A percentile compares a stretch with the other conserved stretches of the same genome.
phyloP scores from a whole-genome alignment of 2,329 filamentous ascomycete genomes.

The Xylaria sp. region DNA sequence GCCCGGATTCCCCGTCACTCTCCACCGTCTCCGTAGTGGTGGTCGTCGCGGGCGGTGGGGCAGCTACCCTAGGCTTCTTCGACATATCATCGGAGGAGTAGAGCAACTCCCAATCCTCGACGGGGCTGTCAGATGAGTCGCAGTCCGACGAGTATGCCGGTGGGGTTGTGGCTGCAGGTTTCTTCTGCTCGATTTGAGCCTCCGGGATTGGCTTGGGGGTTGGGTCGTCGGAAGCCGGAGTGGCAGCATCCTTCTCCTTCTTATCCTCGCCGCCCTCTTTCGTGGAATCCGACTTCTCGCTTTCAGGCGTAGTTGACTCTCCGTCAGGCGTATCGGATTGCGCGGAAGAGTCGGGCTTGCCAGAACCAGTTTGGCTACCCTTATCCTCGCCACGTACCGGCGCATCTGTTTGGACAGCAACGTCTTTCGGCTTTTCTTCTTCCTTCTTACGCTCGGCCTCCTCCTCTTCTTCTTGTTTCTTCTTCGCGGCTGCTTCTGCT shows the following conservation, averaged over 20 bases:
- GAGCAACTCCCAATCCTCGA: conserved; percentile 68
- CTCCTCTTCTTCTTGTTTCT: conserved; percentile 43
- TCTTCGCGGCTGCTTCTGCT: conserved; percentile 40
- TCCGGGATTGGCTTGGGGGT: conserved; percentile 15
- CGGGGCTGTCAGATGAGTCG: conserved; percentile 69
- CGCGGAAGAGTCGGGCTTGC: conserved; percentile 34
- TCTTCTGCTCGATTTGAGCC: conserved; percentile 14
- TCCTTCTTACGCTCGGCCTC: conserved; percentile 43
- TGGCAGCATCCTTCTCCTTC: conserved; percentile 23
- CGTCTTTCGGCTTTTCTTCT: conserved; percentile 47
- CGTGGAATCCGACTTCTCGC: conserved; percentile 27
- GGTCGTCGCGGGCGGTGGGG: conserved; percentile 40
- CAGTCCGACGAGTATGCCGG: conserved; percentile 58
- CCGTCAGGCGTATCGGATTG: conserved; percentile 31
- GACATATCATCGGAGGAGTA: conserved; percentile 69
- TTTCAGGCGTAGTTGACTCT: conserved; percentile 25
- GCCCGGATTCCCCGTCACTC: conserved; percentile 55
- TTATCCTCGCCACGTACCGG: conserved; percentile 44
- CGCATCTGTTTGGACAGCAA: conserved; percentile 49
- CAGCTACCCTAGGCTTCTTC: conserved; percentile 59
- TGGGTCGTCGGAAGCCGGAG: conserved; percentile 12
- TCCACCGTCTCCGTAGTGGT: conserved; percentile 47
- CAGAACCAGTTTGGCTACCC: conserved; percentile 43
- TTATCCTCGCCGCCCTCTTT: conserved; percentile 22
- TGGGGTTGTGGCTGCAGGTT: conserved; percentile 11